phyloP scores from a whole-genome alignment of 768 basidiomycete species.

The Holtermannia corniformis region DNA sequence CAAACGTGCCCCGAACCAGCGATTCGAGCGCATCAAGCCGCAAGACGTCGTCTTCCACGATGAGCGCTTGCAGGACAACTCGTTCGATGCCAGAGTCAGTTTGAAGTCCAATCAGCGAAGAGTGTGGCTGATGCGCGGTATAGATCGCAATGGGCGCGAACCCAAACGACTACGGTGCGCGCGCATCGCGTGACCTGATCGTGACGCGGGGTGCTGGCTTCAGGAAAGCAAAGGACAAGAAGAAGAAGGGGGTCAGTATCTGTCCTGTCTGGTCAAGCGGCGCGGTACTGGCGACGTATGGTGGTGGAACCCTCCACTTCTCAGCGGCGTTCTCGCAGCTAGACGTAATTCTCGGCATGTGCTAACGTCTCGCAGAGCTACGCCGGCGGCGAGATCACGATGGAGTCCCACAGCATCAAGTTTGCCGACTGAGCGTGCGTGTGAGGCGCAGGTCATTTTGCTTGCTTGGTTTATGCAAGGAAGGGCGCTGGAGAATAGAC shows the following conservation, averaged over 20 bases:
- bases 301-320: too few relatives aligned
- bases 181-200: slow-evolving; percentile 75
- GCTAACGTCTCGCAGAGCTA: slow-evolving; percentile 65
- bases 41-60: slow-evolving; percentile 51
- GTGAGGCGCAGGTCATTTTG: too few relatives aligned
- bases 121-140: not conserved
- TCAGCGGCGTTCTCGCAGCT: not conserved
- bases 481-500: too few relatives aligned
- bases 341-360: not conserved
- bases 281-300: not conserved
- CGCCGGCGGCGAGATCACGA: slow-evolving; percentile 88
- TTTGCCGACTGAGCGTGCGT: slow-evolving; percentile 53
- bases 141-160: slow-evolving; percentile 50
- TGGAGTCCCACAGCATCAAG: slow-evolving; percentile 80
- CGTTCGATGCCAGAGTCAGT: slow-evolving; percentile 68
- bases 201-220: slow-evolving; percentile 91
- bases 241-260: slow-evolving; percentile 65
- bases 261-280: not conserved
- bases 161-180: slow-evolving; percentile 73
- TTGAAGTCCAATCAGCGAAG: not conserved
- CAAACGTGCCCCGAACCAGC: slow-evolving; percentile 46
- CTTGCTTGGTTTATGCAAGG: too few relatives aligned
- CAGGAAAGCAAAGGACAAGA: slow-evolving; percentile 99
- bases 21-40: slow-evolving; percentile 71
- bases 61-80: slow-evolving; percentile 56